A percentile compares a stretch with the other conserved stretches of the same genome.
Evolutionary conservation across 495 filamentous ascomycete species (phyloP).

Genomic region (Penicillium egyptiacum): DNA sequence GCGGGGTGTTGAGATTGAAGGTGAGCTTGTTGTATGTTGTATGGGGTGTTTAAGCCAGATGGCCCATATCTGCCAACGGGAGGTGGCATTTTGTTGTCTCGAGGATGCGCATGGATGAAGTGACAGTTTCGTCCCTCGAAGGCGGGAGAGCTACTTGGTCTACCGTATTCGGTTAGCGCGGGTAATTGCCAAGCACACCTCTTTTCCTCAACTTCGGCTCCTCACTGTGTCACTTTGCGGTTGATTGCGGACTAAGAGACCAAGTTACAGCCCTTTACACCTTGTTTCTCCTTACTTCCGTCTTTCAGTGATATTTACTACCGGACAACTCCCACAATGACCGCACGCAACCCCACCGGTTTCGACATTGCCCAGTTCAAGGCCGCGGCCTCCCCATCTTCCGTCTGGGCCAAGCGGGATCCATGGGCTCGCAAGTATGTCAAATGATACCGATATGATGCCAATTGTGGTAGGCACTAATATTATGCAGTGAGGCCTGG

Average conservation of each 20-base stretch:
- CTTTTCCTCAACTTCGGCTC: constrained; percentile 22
- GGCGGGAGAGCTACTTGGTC: constrained; percentile 24
- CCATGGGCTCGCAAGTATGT: constrained; percentile 81
- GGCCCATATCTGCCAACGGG: constrained; percentile 55
- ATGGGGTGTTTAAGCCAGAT: constrained; percentile 51
- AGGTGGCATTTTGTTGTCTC: constrained; percentile 33
- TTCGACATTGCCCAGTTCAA: constrained; percentile 77
- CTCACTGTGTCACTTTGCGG: constrained; percentile 19
- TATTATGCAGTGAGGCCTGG: constrained; percentile 76
- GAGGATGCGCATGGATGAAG: constrained; percentile 19
- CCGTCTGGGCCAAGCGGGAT: constrained; percentile 62
- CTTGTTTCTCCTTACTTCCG: constrained; percentile 10
- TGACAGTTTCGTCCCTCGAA: constrained; percentile 27
- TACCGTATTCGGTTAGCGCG: constrained; percentile 39
- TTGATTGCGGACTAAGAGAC: constrained; percentile 15
- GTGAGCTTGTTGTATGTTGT: constrained; percentile 51
- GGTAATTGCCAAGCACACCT: constrained; percentile 29
- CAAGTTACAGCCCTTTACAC: constrained; percentile 17
- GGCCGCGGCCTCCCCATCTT: constrained; percentile 60
- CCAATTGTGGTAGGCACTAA: constrained; percentile 19
- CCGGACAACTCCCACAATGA: constrained; percentile 34
- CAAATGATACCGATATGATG: neutral
- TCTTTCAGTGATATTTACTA: constrained; percentile 15
- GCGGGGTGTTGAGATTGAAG: constrained; percentile 52
- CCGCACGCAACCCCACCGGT: constrained; percentile 72